Conservation (phyloP, 1,139 yeast species). For the Yamadazyma songkhlaensis region DNA sequence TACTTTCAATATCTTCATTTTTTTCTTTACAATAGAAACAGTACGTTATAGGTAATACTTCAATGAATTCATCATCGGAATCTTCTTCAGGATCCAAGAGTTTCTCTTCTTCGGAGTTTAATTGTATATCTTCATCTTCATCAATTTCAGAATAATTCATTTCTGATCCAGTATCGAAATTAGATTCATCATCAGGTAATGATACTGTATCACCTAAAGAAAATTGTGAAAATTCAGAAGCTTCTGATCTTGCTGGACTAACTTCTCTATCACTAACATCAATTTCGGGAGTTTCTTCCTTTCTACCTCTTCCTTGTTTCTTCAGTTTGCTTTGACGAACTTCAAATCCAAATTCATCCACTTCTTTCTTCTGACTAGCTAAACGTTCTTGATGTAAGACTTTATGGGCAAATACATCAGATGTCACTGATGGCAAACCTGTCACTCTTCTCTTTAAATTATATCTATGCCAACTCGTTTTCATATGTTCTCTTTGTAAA, state of each 20-base stretch:
- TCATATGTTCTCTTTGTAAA: conserved; percentile 88
- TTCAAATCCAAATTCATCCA: conserved; percentile 67
- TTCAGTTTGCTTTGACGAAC: conserved; percentile 16
- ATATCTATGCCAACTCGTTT: conserved; percentile 94
- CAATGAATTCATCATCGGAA: conserved; percentile 19
- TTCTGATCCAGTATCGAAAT: conserved; percentile 39
- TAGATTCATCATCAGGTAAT: conserved; percentile 29
- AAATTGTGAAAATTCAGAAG: conserved; percentile 60
- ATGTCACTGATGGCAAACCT: conserved; percentile 70
- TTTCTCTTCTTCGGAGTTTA: conserved; percentile 23
- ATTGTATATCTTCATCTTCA: conserved; percentile 16
- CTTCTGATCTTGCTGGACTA: conserved; percentile 55
- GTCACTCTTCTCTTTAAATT: conserved; percentile 92
- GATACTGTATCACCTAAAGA: conserved; percentile 45
- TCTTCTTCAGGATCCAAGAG: conserved; percentile 23
- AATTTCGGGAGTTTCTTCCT: not conserved
- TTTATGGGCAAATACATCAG: conserved; percentile 81
- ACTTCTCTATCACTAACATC: conserved; percentile 10
- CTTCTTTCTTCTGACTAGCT: conserved; percentile 35
- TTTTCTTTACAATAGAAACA: conserved; percentile 44
- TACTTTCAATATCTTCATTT: conserved; percentile 38
- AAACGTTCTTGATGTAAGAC: conserved; percentile 35
- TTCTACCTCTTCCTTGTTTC: conserved; percentile 10
- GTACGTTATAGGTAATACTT: conserved; percentile 29
- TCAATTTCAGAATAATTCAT: conserved; percentile 16